phyloP scores from a whole-genome alignment of 2,329 filamentous ascomycete species.

The Aspergillus sp. region DNA sequence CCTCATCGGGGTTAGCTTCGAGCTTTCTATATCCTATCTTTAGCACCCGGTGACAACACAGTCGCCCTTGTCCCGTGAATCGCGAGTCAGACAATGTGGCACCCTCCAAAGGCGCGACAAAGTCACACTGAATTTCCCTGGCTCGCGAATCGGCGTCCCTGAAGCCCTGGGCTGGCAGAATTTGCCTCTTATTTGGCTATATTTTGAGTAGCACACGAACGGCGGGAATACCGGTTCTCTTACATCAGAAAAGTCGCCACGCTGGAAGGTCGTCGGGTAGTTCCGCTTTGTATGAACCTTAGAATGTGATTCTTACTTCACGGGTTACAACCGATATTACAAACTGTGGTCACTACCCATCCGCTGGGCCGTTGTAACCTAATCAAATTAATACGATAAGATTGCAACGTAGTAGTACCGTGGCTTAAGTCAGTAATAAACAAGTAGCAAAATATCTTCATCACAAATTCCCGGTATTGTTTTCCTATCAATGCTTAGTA shows the following conservation, averaged over 20 bases:
- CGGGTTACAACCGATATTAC: background rate
- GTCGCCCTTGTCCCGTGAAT: background rate
- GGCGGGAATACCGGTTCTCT: background rate
- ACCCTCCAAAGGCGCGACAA: background rate
- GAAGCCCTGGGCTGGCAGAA: background rate
- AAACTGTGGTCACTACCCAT: background rate
- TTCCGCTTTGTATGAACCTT: background rate
- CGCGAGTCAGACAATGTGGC: background rate
- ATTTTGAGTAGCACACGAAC: background rate
- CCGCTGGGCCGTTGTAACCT: background rate
- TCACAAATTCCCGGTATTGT: too few species aligned
- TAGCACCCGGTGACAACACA: conserved; percentile 2
- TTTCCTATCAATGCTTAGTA: too few species aligned
- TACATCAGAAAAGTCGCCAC: background rate
- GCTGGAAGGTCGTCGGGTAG: background rate
- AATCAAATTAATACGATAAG: background rate
- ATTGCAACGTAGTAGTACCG: too few species aligned
- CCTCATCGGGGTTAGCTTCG: background rate
- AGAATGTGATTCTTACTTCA: background rate
- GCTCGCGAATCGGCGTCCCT: background rate
- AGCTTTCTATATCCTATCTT: background rate
- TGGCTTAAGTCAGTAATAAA: too few species aligned
- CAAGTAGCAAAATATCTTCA: too few species aligned
- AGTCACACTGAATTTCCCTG: background rate
- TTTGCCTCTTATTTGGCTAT: background rate